phyloP scores from a whole-genome alignment of 2,329 filamentous ascomycete species.

The Aplosporella prunicola region DNA sequence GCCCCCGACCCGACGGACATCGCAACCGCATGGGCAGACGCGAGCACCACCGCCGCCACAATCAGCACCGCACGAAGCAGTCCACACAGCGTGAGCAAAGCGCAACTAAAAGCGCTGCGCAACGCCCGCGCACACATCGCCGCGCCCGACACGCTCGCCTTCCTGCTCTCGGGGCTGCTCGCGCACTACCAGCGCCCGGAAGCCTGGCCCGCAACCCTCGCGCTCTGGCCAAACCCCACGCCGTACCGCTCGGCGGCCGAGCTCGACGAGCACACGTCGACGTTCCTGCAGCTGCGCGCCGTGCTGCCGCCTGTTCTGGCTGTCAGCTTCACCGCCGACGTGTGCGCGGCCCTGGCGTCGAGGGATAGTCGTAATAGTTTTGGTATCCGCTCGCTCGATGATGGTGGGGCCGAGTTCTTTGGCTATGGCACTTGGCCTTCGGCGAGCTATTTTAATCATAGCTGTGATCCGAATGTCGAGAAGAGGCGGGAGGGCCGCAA shows the following conservation, averaged over 20 bases:
- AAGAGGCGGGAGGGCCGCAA: constrained; percentile 32
- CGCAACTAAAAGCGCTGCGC: constrained; percentile 23
- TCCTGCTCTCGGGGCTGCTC: constrained; percentile 33
- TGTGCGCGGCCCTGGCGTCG: constrained; percentile 26
- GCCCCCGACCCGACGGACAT: too few species aligned
- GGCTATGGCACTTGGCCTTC: constrained; percentile 39
- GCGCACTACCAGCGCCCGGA: constrained; percentile 21
- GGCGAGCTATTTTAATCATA: constrained; percentile 42
- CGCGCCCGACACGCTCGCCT: constrained; percentile 32
- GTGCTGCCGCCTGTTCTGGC: constrained; percentile 32
- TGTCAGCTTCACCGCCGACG: constrained; percentile 23
- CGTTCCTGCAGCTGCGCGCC: constrained; percentile 35
- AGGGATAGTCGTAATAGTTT: constrained; percentile 40
- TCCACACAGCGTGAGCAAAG: too few species aligned
- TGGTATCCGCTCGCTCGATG: constrained; percentile 35
- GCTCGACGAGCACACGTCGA: constrained; percentile 29
- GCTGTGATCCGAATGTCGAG: constrained; percentile 34
- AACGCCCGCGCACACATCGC: constrained; percentile 22
- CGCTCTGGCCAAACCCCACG: constrained; percentile 30
- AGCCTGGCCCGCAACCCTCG: constrained; percentile 25
- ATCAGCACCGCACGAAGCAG: constrained; percentile 15
- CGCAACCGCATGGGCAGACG: constrained; percentile 3
- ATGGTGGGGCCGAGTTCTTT: constrained; percentile 39
- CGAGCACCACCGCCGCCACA: background rate
- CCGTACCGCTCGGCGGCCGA: constrained; percentile 34